Evolutionary conservation across 1,139 yeast species (phyloP), one percentile per base, ranked within the genome.

Genomic region (Candida glucosophila): DNA sequence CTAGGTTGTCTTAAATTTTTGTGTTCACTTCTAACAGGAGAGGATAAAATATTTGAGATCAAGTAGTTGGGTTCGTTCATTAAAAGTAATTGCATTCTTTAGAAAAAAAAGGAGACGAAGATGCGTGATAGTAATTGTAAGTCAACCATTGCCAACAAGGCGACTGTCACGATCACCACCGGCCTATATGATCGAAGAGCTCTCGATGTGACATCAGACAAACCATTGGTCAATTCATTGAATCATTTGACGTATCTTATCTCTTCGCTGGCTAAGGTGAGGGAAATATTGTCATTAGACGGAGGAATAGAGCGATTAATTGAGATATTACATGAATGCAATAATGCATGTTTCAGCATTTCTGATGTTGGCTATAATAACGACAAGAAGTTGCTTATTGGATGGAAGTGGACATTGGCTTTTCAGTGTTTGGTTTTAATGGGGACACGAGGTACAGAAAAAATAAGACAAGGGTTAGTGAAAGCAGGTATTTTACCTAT

Each of bases 321-420:
- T 22, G 80, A 80, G 31, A 88, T 90, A 22, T 60, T 90, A 30
- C 83, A 82, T 44, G 93, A 81, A 42, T 86, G 95, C 44, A 73
- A 70, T 35, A 55, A 58, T 33, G 44, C 54, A 29, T 47, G 55
- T 6, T 53, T 46, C 37, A 50, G 45, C 32, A 33, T 46, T 22
- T 44, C 39, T 25, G 66, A 59, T 29, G 52, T 44, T 38, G 55
- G 71, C 15, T 66, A 67, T 28, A 58, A 56, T 31, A 51, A 56
- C 25, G 74, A 67, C 31, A 57, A 56, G 36, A 69, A 68, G 34
- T 66, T 78, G 14, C 57, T 82, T 31, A 67, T 77, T 11, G 90
- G 94, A 1, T 88, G 96, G 95, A 90, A 88, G 55, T 90, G 98
- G 98, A 83, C 95, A 5, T 58, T 90, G 32, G 85, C 96, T 1